Conservation (phyloP, 805 yeast genomes). For the Jamesozyma rosinii region DNA sequence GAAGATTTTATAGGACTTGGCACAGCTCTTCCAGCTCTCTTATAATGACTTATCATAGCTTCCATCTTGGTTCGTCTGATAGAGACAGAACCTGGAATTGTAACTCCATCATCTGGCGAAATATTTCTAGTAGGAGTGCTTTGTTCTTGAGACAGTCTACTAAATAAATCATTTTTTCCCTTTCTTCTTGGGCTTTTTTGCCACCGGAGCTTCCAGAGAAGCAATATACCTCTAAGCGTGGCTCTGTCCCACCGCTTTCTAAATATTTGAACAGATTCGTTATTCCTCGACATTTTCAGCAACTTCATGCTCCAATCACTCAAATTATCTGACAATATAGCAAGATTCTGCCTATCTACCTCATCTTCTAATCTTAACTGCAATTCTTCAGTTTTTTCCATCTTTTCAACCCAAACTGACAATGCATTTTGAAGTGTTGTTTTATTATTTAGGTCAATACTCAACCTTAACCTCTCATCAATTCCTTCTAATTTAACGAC, state of each 20-base stretch:
- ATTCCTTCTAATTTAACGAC: neutral
- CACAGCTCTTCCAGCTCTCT: slow-evolving; percentile 29
- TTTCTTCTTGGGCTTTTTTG: slow-evolving; percentile 2
- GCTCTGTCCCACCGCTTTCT: slow-evolving; percentile 36
- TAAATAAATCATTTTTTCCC: neutral
- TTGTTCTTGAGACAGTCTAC: neutral
- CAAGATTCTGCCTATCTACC: slow-evolving; percentile 18
- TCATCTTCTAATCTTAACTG: slow-evolving; percentile 11
- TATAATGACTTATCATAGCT: slow-evolving; percentile 31
- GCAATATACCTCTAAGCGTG: slow-evolving; percentile 29
- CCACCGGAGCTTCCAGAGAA: slow-evolving; percentile 29
- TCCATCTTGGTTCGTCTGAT: slow-evolving; percentile 31
- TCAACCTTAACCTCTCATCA: neutral
- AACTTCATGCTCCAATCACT: slow-evolving; percentile 31
- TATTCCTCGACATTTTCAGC: slow-evolving; percentile 30
- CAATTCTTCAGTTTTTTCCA: slow-evolving; percentile 10
- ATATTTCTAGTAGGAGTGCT: slow-evolving; percentile 17
- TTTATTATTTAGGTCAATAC: slow-evolving; percentile 14
- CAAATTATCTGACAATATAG: slow-evolving; percentile 18
- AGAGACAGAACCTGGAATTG: slow-evolving; percentile 33
- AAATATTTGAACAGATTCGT: slow-evolving; percentile 28
- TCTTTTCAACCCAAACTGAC: slow-evolving; percentile 16
- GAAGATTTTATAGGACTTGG: slow-evolving; percentile 33
- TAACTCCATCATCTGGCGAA: slow-evolving; percentile 1
- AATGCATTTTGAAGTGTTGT: slow-evolving; percentile 20